Conservation (phyloP, 2,329 filamentous ascomycete species). For the Nemania diffusa region DNA sequence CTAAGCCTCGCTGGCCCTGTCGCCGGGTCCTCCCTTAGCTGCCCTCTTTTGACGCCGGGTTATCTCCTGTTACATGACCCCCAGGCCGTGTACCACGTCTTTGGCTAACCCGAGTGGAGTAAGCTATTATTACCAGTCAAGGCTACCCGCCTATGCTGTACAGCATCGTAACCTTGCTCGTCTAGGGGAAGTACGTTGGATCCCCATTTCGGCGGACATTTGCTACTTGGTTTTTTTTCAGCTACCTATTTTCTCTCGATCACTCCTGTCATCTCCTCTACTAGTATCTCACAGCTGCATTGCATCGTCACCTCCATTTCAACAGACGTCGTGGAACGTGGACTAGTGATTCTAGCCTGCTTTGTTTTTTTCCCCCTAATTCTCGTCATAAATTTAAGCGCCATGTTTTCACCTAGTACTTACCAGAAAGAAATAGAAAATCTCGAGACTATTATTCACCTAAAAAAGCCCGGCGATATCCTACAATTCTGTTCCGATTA, state of each 20-base stretch:
- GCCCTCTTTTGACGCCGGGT: slow-evolving; percentile 23
- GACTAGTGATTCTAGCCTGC: slow-evolving; percentile 3
- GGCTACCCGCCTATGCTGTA: slow-evolving; percentile 29
- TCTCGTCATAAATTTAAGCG: neutral
- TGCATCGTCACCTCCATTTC: slow-evolving; percentile 4
- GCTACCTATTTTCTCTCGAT: slow-evolving; percentile 1
- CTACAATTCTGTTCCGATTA: slow-evolving; percentile 77
- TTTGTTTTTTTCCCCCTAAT: neutral
- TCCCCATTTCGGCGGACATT: neutral
- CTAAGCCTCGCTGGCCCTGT: slow-evolving; percentile 24
- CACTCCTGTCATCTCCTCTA: neutral
- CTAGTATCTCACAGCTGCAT: neutral
- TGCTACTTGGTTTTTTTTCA: slow-evolving; percentile 11
- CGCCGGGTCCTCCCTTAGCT: slow-evolving; percentile 20
- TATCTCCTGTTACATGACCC: slow-evolving; percentile 21
- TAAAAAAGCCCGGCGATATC: slow-evolving; percentile 69
- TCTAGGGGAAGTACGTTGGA: slow-evolving; percentile 17
- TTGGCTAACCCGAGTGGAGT: slow-evolving; percentile 43
- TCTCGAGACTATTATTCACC: slow-evolving; percentile 69
- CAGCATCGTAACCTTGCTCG: slow-evolving; percentile 27
- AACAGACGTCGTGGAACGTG: neutral
- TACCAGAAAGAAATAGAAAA: slow-evolving; percentile 71
- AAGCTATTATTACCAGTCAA: slow-evolving; percentile 36
- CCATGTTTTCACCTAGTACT: slow-evolving; percentile 62
- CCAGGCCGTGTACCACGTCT: slow-evolving; percentile 23